Conservation (phyloP, 768 basidiomycete species). For the Xerocomellus intermedius region DNA sequence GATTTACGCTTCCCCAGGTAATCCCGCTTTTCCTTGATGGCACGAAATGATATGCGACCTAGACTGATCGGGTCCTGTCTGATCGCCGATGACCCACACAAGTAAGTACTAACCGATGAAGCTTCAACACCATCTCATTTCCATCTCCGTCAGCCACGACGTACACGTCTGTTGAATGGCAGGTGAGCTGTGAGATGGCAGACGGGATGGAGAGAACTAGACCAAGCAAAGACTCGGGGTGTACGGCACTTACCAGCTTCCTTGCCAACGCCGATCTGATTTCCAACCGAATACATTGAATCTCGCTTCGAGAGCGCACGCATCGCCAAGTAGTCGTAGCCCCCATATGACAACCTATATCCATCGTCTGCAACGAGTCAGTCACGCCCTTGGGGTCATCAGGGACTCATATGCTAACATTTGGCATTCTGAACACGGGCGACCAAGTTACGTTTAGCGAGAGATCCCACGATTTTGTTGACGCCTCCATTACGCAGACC, state of each 20-base stretch:
- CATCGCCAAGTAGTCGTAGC: slow-evolving; percentile 96
- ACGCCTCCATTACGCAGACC: slow-evolving; percentile 91
- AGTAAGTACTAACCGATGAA: slow-evolving; percentile 67
- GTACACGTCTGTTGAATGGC: slow-evolving; percentile 61
- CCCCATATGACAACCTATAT: slow-evolving; percentile 95
- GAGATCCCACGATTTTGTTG: slow-evolving; percentile 85
- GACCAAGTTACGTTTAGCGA: slow-evolving; percentile 90
- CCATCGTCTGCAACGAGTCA: slow-evolving; percentile 74
- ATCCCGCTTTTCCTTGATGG: slow-evolving; percentile 95
- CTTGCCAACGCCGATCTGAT: slow-evolving; percentile 98
- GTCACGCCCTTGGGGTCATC: neutral
- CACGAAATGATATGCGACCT: slow-evolving; percentile 95
- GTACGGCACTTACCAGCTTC: slow-evolving; percentile 69
- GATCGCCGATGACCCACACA: neutral
- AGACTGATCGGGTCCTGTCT: slow-evolving; percentile 51
- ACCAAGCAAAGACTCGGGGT: neutral
- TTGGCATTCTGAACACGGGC: slow-evolving; percentile 88
- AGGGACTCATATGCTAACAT: slow-evolving; percentile 49
- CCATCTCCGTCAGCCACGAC: slow-evolving; percentile 85
- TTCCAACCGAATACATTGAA: slow-evolving; percentile 87
- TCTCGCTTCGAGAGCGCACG: slow-evolving; percentile 89
- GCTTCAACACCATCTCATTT: slow-evolving; percentile 84
- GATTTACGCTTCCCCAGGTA: slow-evolving; percentile 94
- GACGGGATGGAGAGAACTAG: neutral
- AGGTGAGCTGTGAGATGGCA: slow-evolving; percentile 4